phyloP scores from a whole-genome alignment of 805 yeast genomes.

The Monosporozyma unispora region DNA sequence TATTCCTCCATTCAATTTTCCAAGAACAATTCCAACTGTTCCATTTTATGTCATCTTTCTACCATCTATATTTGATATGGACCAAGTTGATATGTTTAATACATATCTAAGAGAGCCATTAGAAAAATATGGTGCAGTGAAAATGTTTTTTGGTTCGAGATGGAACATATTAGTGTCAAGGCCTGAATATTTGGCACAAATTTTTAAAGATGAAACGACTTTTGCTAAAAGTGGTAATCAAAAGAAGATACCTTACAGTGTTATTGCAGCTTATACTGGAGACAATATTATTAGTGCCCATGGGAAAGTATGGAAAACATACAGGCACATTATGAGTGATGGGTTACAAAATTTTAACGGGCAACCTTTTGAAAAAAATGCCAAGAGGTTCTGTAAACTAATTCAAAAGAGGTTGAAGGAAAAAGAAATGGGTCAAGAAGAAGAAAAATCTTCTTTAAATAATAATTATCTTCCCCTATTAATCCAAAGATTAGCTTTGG shows the following conservation, averaged over 20 bases:
- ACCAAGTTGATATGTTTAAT: conserved; percentile 41
- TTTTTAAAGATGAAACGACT: conserved; percentile 40
- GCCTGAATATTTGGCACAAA: conserved; percentile 38
- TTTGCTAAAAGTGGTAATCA: conserved; percentile 56
- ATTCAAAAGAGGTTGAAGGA: conserved; percentile 12
- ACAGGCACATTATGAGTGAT: conserved; percentile 37
- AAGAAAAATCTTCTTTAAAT: background rate
- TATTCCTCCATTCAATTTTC: conserved; percentile 44
- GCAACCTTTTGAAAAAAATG: conserved; percentile 33
- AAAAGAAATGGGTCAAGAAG: background rate
- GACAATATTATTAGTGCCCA: conserved; percentile 54
- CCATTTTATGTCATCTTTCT: conserved; percentile 51
- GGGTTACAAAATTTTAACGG: conserved; percentile 43
- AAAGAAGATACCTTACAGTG: conserved; percentile 46
- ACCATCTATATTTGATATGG: conserved; percentile 36
- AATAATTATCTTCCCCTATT: conserved; percentile 20
- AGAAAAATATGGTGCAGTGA: conserved; percentile 48
- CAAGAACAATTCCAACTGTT: conserved; percentile 47
- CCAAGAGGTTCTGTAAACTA: conserved; percentile 27
- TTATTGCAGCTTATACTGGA: conserved; percentile 47
- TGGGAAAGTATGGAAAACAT: conserved; percentile 42
- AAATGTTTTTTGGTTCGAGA: conserved; percentile 49
- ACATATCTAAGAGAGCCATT: conserved; percentile 36
- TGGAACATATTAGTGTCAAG: conserved; percentile 49
- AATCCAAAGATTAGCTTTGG: conserved; percentile 40